Evolutionary conservation across 352 stramenopile genomes (phyloP).

Genomic region (Plasmopara muralis): DNA sequence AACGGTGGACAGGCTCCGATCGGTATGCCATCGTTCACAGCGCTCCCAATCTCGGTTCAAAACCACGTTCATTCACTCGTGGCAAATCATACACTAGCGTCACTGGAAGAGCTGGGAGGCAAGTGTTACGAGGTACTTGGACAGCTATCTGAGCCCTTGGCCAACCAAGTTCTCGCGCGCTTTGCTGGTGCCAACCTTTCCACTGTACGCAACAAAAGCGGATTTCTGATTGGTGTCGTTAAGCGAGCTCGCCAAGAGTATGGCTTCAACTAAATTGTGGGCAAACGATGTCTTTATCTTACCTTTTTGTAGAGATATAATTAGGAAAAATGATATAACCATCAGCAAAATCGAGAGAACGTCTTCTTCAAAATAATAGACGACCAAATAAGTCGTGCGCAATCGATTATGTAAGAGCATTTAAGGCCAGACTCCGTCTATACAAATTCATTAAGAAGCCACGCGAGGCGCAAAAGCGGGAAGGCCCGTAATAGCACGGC

Average conservation of each 20-base stretch:
- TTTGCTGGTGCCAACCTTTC: constrained; percentile 67
- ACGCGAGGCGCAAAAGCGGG: constrained; percentile 89
- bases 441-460: constrained; percentile 34
- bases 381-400: no score
- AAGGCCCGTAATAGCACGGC: constrained; percentile 94
- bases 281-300: neutral
- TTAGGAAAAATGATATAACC: no score
- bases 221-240: constrained; percentile 76
- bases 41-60: constrained; percentile 55
- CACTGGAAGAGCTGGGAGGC: constrained; percentile 64
- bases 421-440: no score
- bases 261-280: constrained; percentile 41
- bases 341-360: no score
- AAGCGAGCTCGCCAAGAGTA: constrained; percentile 77
- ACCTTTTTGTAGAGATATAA: neutral
- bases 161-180: constrained; percentile 67
- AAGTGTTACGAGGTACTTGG: constrained; percentile 81
- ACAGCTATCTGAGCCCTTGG: constrained; percentile 62
- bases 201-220: constrained; percentile 70
- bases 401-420: no score
- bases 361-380: no score
- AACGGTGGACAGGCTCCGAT: constrained; percentile 16
- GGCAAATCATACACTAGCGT: constrained; percentile 42
- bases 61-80: constrained; percentile 61
- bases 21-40: constrained; percentile 25